Conservation (phyloP, 169 alveolate species). For the Babesia bigemina region DNA sequence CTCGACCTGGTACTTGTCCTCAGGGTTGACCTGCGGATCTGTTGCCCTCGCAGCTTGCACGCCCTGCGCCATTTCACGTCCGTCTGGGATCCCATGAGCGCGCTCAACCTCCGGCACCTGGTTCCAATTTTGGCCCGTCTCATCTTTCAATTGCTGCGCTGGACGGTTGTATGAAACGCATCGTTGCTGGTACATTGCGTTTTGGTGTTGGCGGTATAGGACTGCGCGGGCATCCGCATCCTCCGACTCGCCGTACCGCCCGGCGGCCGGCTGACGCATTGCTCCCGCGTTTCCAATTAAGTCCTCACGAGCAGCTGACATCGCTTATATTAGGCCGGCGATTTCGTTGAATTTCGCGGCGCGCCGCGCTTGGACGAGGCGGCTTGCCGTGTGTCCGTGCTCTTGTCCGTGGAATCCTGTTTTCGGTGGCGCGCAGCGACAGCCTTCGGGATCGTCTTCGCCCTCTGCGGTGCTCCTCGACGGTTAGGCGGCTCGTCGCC, state of each 20-base stretch:
- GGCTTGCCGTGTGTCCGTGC: background rate
- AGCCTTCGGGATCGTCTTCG: background rate
- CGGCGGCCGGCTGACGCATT: background rate
- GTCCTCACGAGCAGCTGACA: background rate
- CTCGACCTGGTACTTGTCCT: conserved; percentile 77
- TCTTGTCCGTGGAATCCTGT: conserved; percentile 12
- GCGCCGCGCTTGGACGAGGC: conserved; percentile 13
- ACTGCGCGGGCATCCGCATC: background rate
- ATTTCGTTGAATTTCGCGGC: background rate
- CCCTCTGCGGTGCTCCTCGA: background rate
- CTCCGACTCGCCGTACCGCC: background rate
- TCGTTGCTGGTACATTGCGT: too few relatives aligned
- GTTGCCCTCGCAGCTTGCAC: conserved; percentile 14
- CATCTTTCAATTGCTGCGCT: too few relatives aligned
- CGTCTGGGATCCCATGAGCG: background rate
- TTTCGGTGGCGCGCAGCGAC: background rate
- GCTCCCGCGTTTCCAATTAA: background rate
- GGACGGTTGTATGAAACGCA: too few relatives aligned
- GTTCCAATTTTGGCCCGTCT: too few relatives aligned
- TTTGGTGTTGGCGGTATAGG: background rate
- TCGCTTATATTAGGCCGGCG: background rate
- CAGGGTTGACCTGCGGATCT: conserved; percentile 23
- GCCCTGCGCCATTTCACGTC: background rate
- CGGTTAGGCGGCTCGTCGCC: background rate
- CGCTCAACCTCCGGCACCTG: too few relatives aligned